Evolutionary conservation across 805 yeast genomes (phyloP), one percentile per base, ranked within the genome.

Genomic region (Nakazawaea sp.): DNA sequence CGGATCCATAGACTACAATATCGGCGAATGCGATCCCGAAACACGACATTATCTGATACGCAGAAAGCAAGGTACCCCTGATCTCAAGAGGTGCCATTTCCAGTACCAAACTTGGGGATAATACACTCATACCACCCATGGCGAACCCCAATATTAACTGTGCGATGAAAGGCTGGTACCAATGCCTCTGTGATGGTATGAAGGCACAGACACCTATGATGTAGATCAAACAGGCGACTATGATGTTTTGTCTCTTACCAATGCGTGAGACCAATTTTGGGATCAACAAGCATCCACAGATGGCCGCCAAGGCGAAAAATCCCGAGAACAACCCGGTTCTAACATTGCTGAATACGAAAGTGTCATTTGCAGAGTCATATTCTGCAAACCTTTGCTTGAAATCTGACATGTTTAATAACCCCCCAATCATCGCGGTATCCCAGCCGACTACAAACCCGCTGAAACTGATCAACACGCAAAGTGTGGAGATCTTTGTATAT

Each of bases 51-150:
- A 59, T 54, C 48, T 62, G 67, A 55, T 59, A 63, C 34, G 59
- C 34, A 43, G 66, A 62, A 36, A 66, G 64, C 43, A 62, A 51
- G 4, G 51, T 30, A 47, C 67, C 68, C 53, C 67, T 58, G 29
- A 58, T 50, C 38, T 55, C 57, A 51, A 65, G 53, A 27, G 68
- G 66, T 24, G 68, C 57, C 44, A 62, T 53, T 45, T 63, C 68
- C 4, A 67, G 57, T 30, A 50, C 45, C 37, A 50, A 55, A 24
- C 56, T 43, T 3, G 61, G 59, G 3, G 51, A 46, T 2, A 54
- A 25, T 2, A 52, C 52, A 20, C 55, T 44, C 12, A 52, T 34
- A 1, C 48, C 37, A 1, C 64, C 64, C 19, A 57, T 48, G 5
- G 49, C 32, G 9, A 53, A 29, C 5, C 61, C 61, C 24, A 48